Percentiles rank a stretch among this genome's conserved stretches.
phyloP scores from a whole-genome alignment of 805 yeast genomes.

The Torulaspora quercuum region DNA sequence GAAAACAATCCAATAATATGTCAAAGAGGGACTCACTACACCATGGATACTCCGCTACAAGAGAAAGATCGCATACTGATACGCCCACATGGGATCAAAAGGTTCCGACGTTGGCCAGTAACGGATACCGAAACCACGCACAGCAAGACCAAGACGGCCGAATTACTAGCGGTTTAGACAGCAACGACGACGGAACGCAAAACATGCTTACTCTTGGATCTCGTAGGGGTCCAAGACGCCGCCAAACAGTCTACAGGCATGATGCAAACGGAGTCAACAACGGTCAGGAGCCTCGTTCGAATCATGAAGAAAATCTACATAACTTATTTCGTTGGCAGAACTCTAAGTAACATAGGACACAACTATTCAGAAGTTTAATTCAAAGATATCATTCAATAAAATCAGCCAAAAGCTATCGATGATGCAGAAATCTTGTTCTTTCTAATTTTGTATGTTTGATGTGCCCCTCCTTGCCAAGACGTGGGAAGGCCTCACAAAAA shows the following conservation, averaged over 20 bases:
- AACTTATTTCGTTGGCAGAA: slow-evolving; percentile 25
- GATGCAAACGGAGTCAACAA: background rate
- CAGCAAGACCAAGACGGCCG: background rate
- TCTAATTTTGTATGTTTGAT: no score
- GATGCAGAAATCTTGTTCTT: no score
- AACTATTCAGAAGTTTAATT: no score
- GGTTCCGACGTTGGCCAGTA: slow-evolving; percentile 4
- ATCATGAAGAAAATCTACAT: slow-evolving; percentile 12
- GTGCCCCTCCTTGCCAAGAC: no score
- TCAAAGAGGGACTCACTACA: background rate
- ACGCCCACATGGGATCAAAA: background rate
- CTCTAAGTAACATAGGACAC: slow-evolving; percentile 11
- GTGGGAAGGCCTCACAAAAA: no score
- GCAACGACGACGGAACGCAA: slow-evolving; percentile 6
- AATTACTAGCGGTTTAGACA: slow-evolving; percentile 1
- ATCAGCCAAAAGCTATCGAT: no score
- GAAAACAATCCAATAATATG: background rate
- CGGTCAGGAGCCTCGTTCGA: background rate
- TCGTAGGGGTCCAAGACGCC: slow-evolving; percentile 14
- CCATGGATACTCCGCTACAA: background rate
- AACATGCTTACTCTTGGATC: slow-evolving; percentile 10
- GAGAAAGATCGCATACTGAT: slow-evolving; percentile 4
- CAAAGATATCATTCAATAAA: no score
- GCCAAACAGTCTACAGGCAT: slow-evolving; percentile 6
- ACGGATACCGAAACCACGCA: background rate